phyloP scores from a whole-genome alignment of 1,284 basidiomycete species.

The Sanghuangporus sanghuang region DNA sequence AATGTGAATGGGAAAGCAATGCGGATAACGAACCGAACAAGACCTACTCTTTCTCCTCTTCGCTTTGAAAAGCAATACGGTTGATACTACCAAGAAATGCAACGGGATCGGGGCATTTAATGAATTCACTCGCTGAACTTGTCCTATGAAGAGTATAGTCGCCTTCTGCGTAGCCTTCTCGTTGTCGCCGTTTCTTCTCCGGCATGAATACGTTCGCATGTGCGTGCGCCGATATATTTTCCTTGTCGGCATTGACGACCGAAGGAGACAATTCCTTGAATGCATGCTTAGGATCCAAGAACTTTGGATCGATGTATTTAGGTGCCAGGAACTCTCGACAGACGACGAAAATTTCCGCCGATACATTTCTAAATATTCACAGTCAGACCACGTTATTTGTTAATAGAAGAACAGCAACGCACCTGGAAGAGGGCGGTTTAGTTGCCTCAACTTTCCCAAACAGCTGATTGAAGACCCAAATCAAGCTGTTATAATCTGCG shows the following conservation, averaged over 20 bases:
- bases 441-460: slow-evolving; percentile 98
- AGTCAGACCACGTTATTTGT: not conserved
- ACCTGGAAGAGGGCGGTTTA: slow-evolving; percentile 97
- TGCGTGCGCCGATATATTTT: slow-evolving; percentile 50
- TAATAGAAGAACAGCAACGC: slow-evolving; percentile 22
- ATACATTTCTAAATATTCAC: slow-evolving; percentile 76
- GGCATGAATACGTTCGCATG: slow-evolving; percentile 94
- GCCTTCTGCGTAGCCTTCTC: slow-evolving; percentile 95
- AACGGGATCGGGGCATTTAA: slow-evolving; percentile 72
- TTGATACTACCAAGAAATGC: slow-evolving; percentile 80
- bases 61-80: slow-evolving; percentile 77
- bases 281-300: slow-evolving; percentile 95
- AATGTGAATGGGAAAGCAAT: slow-evolving; percentile 8
- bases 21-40: slow-evolving; percentile 1
- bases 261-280: slow-evolving; percentile 83
- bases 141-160: slow-evolving; percentile 89
- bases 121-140: slow-evolving; percentile 69
- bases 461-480: slow-evolving; percentile 98
- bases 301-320: slow-evolving; percentile 95
- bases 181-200: slow-evolving; percentile 90
- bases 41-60: slow-evolving; percentile 79
- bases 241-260: slow-evolving; percentile 45
- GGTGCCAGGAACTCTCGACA: slow-evolving; percentile 95
- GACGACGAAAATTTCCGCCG: slow-evolving; percentile 99
- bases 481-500: slow-evolving; percentile 96